A percentile compares a stretch with the other conserved stretches of the same genome.
Conservation (phyloP, 495 filamentous ascomycete genomes). For the Aspergillus saccharolyticus region DNA sequence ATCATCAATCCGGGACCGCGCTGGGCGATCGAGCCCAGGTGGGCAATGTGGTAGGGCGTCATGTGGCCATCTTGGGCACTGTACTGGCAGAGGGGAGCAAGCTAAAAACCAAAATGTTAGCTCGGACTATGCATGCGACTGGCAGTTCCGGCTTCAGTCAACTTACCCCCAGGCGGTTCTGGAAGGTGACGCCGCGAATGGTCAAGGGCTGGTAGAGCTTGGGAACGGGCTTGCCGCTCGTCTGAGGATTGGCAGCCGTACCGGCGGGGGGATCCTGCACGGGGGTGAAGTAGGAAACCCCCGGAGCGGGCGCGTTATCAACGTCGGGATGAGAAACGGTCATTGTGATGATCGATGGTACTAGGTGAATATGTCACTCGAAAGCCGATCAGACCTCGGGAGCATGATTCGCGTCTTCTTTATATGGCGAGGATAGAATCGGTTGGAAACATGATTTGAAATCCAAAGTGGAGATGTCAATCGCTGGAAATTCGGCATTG, state of each 20-base stretch:
- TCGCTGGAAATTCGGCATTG: not conserved
- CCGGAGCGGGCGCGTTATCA: slow-evolving; percentile 8
- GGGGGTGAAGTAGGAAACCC: slow-evolving; percentile 64
- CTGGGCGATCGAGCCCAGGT: slow-evolving; percentile 53
- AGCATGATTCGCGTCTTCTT: not conserved
- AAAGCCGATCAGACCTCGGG: not conserved
- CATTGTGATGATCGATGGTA: not conserved
- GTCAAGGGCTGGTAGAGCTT: slow-evolving; percentile 66
- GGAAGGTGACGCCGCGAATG: slow-evolving; percentile 53
- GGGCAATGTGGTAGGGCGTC: slow-evolving; percentile 59
- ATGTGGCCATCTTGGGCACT: slow-evolving; percentile 58
- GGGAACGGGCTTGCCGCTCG: slow-evolving; percentile 50
- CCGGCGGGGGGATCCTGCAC: slow-evolving; percentile 59
- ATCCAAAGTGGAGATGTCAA: not conserved
- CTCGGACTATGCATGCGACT: not conserved
- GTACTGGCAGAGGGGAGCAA: slow-evolving; percentile 66
- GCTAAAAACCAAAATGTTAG: slow-evolving; percentile 22
- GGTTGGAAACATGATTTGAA: not conserved
- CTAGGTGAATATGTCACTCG: not conserved
- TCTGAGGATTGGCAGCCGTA: slow-evolving; percentile 57
- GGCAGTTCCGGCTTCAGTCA: no score
- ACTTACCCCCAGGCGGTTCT: slow-evolving; percentile 56
- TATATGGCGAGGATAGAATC: not conserved
- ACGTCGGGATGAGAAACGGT: slow-evolving; percentile 1
- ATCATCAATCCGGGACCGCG: slow-evolving; percentile 66